A percentile compares a stretch with the other conserved stretches of the same genome.
These are phyloP conservation scores for Phyllosticta paracitricarpa DNA, from an alignment of 2,329 filamentous ascomycete species.

Conservation along the genomic window DNA sequence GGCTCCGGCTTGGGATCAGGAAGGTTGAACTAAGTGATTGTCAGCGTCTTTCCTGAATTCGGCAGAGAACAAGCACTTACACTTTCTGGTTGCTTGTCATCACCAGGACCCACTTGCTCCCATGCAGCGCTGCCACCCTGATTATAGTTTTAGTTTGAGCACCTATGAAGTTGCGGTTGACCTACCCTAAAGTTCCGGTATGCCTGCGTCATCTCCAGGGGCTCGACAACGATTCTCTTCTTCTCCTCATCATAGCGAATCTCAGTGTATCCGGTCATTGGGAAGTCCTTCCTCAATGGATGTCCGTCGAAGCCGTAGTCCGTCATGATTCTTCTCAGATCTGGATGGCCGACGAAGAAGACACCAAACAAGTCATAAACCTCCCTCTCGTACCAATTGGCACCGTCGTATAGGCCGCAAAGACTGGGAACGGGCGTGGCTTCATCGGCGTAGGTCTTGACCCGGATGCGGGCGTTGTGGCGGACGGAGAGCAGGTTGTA, in stretches of 20 bases:
- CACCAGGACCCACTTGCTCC: conserved; percentile 61
- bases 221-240: conserved; percentile 98
- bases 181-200: conserved; percentile 98
- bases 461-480: conserved; percentile 90
- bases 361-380: conserved; percentile 97
- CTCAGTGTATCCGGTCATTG: conserved; percentile 94
- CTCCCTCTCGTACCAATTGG: conserved; percentile 98
- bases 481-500: conserved; percentile 95
- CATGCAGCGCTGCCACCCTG: conserved; percentile 33
- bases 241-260: conserved; percentile 98
- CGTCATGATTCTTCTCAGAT: conserved; percentile 95
- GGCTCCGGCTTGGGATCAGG: conserved; percentile 90
- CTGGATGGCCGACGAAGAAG: conserved; percentile 91
- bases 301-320: conserved; percentile 99
- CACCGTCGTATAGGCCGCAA: conserved; percentile 78
- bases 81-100: conserved; percentile 67
- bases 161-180: not conserved
- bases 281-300: conserved; percentile 95
- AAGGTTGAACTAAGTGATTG: conserved; percentile 63
- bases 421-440: conserved; percentile 86
- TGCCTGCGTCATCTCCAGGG: conserved; percentile 92
- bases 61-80: conserved; percentile 29
- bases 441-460: conserved; percentile 98
- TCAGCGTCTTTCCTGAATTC: not conserved
- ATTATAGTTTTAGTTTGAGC: not conserved